phyloP scores from a whole-genome alignment of 2,329 filamentous ascomycete species.

The Penicillium sp. region DNA sequence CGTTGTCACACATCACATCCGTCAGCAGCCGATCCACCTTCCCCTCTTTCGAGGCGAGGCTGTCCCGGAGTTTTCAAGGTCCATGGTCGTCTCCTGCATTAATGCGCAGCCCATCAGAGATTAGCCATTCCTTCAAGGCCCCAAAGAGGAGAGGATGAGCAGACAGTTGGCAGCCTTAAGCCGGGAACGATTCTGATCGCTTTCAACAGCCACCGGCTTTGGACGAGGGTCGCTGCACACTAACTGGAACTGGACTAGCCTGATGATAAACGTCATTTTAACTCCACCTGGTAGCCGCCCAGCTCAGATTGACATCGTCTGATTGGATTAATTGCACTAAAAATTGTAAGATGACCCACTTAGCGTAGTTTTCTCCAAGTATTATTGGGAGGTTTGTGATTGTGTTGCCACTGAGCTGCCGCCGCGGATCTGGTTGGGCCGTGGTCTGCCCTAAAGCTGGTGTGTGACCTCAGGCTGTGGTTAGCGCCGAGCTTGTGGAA shows the following conservation, averaged over 20 bases:
- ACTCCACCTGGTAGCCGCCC: constrained; percentile 22
- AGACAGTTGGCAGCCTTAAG: constrained; percentile 15
- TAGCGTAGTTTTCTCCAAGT: not conserved
- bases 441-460: constrained; percentile 24
- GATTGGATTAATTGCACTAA: constrained; percentile 17
- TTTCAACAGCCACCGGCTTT: constrained; percentile 13
- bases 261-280: constrained; percentile 25
- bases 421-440: constrained; percentile 25
- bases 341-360: constrained; percentile 21
- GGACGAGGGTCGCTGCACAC: constrained; percentile 16
- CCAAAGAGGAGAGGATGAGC: constrained; percentile 4
- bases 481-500: constrained; percentile 22
- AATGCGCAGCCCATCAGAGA: constrained; percentile 13
- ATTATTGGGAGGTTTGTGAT: constrained; percentile 20
- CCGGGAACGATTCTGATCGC: constrained; percentile 13
- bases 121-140: constrained; percentile 9
- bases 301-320: not conserved
- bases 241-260: constrained; percentile 22
- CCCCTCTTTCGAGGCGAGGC: constrained; percentile 9
- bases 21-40: constrained; percentile 3
- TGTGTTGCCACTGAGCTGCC: constrained; percentile 28
- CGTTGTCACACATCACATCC: not conserved
- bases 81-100: constrained; percentile 15
- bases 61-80: not conserved
- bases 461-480: constrained; percentile 26